These are phyloP conservation scores for Venustampulla echinocandica DNA, from an alignment of 495 filamentous ascomycete genomes.

Conservation along the genomic window DNA sequence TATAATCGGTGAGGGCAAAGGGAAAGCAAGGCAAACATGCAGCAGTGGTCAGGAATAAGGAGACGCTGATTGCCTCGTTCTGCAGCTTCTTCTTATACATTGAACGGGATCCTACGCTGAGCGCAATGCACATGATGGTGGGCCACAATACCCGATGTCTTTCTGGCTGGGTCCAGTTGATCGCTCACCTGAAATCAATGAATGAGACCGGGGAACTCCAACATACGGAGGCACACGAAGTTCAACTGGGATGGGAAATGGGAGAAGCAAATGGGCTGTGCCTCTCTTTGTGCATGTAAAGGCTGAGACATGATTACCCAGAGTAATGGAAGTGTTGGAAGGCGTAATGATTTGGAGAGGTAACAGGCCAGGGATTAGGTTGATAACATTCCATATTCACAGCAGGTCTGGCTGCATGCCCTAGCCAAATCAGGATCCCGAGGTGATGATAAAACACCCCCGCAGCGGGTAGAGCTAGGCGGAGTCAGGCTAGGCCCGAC, in stretches of 20 bases:
- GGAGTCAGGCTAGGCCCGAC: too few relatives aligned
- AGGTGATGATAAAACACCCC: neutral
- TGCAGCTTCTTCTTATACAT: too few relatives aligned
- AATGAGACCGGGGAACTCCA: neutral
- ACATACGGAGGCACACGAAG: neutral
- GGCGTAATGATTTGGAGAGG: neutral
- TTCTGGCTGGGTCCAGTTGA: neutral
- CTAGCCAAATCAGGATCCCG: neutral
- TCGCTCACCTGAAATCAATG: neutral
- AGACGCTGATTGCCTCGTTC: too few relatives aligned
- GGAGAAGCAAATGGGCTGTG: neutral
- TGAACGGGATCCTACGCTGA: too few relatives aligned
- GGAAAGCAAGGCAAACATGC: too few relatives aligned
- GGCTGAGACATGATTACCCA: neutral
- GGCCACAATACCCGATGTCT: neutral
- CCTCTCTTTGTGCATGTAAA: neutral
- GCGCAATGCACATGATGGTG: neutral
- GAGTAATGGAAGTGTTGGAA: neutral
- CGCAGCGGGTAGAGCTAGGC: neutral
- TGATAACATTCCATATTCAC: neutral
- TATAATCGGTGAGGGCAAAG: slow-evolving; percentile 2
- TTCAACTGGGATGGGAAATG: neutral
- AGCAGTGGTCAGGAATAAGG: too few relatives aligned
- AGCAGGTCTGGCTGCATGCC: neutral
- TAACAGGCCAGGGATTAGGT: neutral